Evolutionary conservation across 2,329 filamentous ascomycete genomes (phyloP), one percentile per base, ranked within the genome.

Genomic region (Bipolaris sorokiniana): DNA sequence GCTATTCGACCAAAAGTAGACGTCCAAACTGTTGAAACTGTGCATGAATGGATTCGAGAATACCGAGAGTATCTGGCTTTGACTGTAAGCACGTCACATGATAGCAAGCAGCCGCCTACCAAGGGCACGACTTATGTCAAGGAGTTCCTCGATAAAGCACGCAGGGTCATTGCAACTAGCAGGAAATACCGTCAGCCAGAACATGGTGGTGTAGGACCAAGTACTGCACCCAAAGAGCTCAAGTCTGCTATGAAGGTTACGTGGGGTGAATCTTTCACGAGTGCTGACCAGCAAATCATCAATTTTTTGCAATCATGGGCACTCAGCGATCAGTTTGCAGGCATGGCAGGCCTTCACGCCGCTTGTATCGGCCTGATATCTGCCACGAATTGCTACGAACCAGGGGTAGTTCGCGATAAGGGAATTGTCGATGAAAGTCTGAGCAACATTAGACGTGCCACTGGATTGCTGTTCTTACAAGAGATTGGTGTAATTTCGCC

Each of bases 401-500:
- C 84, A 6, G 77, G 16, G 3, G 50, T 48, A 23, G 47, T 64
- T 7, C 54, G 62, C 18, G 51, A 63, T 36, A 40, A 46, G 75
- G 48, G 77, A 26, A 38, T 28, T 26, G 1, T 33, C 5, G 45
- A 57, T 5, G 50, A 44, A 7, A 38, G 36, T 5, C 37, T 56
- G 1, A 57, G 44, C 28, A 46, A 59, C 11, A 56, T 69, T 11
- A 58, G 38, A 2, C 53, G 46, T 23, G 40, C 38, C 79, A 81
- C 4, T 83, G 83, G 34, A 88, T 85, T 65, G 81, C 82, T 85
- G 1, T 91, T 93, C 61, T 76, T 95, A 28, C 89, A 93, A 67
- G 91, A 95, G 71, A 81, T 93, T 38, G 90, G 90, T 10, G 85
- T 87, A 51, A 82, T 92, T 40, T 78, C 84, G 7, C 88, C 90